Percentiles rank a stretch among this genome's conserved stretches.
phyloP scores from a whole-genome alignment of 495 filamentous ascomycete species.

The Penicillium silybi region DNA sequence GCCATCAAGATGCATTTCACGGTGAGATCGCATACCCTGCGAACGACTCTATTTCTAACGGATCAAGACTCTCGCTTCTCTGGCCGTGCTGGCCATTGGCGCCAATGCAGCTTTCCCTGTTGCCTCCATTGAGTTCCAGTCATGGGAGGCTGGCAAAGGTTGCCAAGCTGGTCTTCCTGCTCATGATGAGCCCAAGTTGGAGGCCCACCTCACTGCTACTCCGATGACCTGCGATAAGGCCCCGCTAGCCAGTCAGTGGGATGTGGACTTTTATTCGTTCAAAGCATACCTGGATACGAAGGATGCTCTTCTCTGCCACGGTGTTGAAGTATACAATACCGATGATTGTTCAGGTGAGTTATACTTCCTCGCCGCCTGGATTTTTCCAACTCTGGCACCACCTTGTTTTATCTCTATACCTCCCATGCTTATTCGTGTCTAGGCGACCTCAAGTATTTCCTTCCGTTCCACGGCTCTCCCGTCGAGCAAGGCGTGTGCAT shows the following conservation, averaged over 20 bases:
- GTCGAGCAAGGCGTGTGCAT: constrained; percentile 18
- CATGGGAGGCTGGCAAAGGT: constrained; percentile 12
- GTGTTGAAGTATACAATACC: constrained; percentile 22
- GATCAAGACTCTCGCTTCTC: constrained; percentile 16
- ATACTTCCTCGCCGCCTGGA: neutral
- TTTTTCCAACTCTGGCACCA: too few species aligned
- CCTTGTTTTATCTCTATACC: too few species aligned
- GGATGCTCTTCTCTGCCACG: constrained; percentile 17
- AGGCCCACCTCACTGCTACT: constrained; percentile 10
- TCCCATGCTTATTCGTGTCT: neutral
- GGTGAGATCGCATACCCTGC: neutral
- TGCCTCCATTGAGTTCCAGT: constrained; percentile 21
- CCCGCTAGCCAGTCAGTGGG: constrained; percentile 23
- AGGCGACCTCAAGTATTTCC: constrained; percentile 7
- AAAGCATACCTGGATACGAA: constrained; percentile 20
- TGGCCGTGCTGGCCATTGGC: constrained; percentile 16
- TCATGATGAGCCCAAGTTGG: constrained; percentile 14
- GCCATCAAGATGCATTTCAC: constrained; percentile 16
- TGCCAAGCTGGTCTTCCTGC: constrained; percentile 17
- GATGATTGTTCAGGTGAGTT: constrained; percentile 17
- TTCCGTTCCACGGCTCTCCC: constrained; percentile 16
- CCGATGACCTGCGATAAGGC: constrained; percentile 23
- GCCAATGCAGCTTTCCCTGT: constrained; percentile 20
- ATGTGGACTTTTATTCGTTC: constrained; percentile 24
- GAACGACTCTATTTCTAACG: neutral